Evolutionary conservation across 228 moss, liverwort and hornwort genomes (phyloP).

Genomic region (Sphagnum fallax): DNA sequence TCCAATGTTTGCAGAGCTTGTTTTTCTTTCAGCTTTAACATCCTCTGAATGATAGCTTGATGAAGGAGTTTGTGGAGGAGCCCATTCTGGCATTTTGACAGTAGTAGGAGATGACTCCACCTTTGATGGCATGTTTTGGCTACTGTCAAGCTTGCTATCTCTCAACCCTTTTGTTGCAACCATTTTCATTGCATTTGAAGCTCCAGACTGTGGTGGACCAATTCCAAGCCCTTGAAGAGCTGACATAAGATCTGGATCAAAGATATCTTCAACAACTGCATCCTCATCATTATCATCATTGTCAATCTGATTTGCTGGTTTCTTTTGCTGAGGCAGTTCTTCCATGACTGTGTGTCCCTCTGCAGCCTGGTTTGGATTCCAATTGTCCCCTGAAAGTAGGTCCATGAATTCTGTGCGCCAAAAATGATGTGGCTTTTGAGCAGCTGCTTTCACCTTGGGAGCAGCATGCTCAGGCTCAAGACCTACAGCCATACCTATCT

Average conservation of each 20-base stretch:
- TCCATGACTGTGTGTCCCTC: conserved; percentile 6
- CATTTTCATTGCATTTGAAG: conserved; percentile 8
- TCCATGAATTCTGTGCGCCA: conserved; percentile 15
- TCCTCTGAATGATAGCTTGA: conserved; percentile 9
- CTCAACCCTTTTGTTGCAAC: conserved; percentile 13
- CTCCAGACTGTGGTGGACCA: conserved; percentile 8
- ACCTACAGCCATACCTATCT: conserved; percentile 50
- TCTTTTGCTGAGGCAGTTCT: conserved; percentile 3
- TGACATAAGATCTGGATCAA: conserved; percentile 34
- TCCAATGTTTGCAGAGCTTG: background rate
- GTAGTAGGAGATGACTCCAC: background rate
- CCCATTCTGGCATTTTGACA: conserved; percentile 12
- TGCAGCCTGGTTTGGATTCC: conserved; percentile 11
- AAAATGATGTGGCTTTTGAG: conserved; percentile 19
- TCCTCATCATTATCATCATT: background rate
- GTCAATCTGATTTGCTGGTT: background rate
- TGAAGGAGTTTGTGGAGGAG: conserved; percentile 7
- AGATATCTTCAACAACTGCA: conserved; percentile 3
- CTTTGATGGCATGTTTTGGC: background rate
- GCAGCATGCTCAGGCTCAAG: conserved; percentile 30
- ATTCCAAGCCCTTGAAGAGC: conserved; percentile 15
- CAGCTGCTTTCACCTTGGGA: conserved; percentile 14
- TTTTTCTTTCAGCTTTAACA: conserved; percentile 1
- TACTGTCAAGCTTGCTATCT: background rate
- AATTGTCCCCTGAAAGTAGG: conserved; percentile 24